Evolutionary conservation across 2,329 filamentous ascomycete genomes (phyloP).

Genomic region (Rosellinia necatrix): DNA sequence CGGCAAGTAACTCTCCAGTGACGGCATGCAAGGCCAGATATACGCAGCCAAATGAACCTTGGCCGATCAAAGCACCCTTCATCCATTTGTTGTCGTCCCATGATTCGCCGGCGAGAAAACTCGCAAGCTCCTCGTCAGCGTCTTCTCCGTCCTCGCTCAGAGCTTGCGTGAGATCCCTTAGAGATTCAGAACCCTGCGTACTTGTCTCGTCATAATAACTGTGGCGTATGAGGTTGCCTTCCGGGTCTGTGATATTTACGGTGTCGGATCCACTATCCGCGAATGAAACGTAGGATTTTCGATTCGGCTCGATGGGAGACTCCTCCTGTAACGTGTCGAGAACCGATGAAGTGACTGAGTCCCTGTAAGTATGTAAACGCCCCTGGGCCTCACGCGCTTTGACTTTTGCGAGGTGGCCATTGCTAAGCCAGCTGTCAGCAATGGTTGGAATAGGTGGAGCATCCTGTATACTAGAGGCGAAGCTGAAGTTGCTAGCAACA

Average conservation of each 20-base stretch:
- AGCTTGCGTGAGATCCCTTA: slow-evolving; percentile 83
- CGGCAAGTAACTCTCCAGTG: slow-evolving; percentile 94
- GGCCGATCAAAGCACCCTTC: slow-evolving; percentile 96
- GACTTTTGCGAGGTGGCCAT: slow-evolving; percentile 57
- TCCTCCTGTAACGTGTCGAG: slow-evolving; percentile 92
- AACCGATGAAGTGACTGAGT: slow-evolving; percentile 87
- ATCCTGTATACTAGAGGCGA: slow-evolving; percentile 88
- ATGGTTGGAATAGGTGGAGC: slow-evolving; percentile 95
- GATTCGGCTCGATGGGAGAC: slow-evolving; percentile 80
- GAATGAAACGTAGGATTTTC: slow-evolving; percentile 95
- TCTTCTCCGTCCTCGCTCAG: slow-evolving; percentile 92
- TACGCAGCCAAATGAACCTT: slow-evolving; percentile 95
- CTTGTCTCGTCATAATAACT: slow-evolving; percentile 86
- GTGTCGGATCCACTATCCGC: slow-evolving; percentile 76
- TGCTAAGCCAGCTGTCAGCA: slow-evolving; percentile 86
- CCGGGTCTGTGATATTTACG: slow-evolving; percentile 76
- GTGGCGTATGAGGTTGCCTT: slow-evolving; percentile 68
- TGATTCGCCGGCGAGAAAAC: slow-evolving; percentile 88
- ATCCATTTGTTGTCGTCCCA: slow-evolving; percentile 99
- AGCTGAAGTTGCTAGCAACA: slow-evolving; percentile 90
- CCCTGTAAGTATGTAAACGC: slow-evolving; percentile 68
- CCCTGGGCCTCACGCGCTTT: slow-evolving; percentile 50
- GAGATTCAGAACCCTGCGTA: slow-evolving; percentile 72
- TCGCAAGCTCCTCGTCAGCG: slow-evolving; percentile 83
- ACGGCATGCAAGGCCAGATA: slow-evolving; percentile 94